Base-by-base conservation (phyloP, 2,329 filamentous ascomycete species). In the Aspergillus sp. region DNA sequence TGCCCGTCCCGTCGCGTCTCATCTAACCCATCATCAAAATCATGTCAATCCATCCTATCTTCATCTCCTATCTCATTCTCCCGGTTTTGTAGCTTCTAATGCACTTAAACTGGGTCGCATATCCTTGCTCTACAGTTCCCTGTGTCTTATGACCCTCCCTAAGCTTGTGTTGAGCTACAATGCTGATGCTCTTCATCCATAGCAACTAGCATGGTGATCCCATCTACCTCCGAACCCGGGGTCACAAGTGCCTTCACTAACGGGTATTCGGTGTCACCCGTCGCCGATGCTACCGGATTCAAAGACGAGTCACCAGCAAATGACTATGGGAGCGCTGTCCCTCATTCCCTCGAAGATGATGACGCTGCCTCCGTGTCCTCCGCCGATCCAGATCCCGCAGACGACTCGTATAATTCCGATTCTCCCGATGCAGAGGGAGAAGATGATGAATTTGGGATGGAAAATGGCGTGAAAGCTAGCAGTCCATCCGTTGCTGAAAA, bases 381-480 rank as follows among this genome's bases (percentile, higher is more conserved):
- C 61, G 72, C 77, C 69, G 74, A 71, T 37, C 69, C 73, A 60
- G 71, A 77, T 61, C 69, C 68, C 57, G 72, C 69, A 27, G 74
- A 77, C 58, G 74, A 75, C 53, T 75, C 74, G 46, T 74, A 73
- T 58, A 69, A 76, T 61, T 70, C 66, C 52, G 71, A 69, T 55
- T 76, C 70, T 56, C 68, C 69, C 3, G 71, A 72, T 55, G 70
- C 68, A 23, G 72, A 73, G 55, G 72, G 81, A 62, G 81, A 81
- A 49, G 82, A 85, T 68, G 83, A 77, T 63, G 91, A 96, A 74
- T 96, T 90, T 70, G 90, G 91, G 70, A 87, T 88, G 74, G 87
- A 84, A 59, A 82, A 81, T 62, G 79, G 79, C 57, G 70, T 68
- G 59, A 78, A 76, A 63, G 74, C 85, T 62, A 84, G 85, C 60